phyloP scores from a whole-genome alignment of 2,329 filamentous ascomycete species.

The Colletotrichum sp. region DNA sequence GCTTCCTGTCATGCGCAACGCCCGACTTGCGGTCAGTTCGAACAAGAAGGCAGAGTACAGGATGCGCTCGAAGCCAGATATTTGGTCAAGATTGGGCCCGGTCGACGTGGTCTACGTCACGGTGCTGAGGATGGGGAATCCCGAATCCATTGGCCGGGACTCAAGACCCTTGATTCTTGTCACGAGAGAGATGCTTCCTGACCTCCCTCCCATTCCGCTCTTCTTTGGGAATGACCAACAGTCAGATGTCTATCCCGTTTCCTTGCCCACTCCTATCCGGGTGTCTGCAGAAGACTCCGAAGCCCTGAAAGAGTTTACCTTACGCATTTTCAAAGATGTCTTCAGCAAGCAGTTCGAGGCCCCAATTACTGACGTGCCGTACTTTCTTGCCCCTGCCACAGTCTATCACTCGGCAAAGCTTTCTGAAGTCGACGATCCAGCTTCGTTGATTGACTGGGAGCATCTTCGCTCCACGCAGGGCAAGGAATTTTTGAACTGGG shows the following conservation, averaged over 20 bases:
- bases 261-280: constrained; percentile 47
- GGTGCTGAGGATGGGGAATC: constrained; percentile 62
- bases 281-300: constrained; percentile 50
- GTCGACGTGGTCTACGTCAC: constrained; percentile 65
- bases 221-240: constrained; percentile 70
- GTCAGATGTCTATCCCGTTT: constrained; percentile 60
- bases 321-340: constrained; percentile 79
- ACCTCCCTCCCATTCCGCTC: constrained; percentile 71
- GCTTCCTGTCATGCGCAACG: constrained; percentile 85
- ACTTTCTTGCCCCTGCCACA: constrained; percentile 75
- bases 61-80: constrained; percentile 78
- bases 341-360: constrained; percentile 87
- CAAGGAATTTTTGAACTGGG: constrained; percentile 40
- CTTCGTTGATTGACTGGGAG: constrained; percentile 63
- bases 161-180: constrained; percentile 74
- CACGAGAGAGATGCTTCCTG: constrained; percentile 69
- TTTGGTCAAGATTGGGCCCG: constrained; percentile 65
- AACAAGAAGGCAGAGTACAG: constrained; percentile 77
- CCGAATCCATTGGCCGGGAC: constrained; percentile 58
- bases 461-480: constrained; percentile 48
- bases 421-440: constrained; percentile 20
- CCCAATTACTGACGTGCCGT: constrained; percentile 70
- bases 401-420: constrained; percentile 28
- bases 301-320: constrained; percentile 72
- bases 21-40: constrained; percentile 78